Base-by-base conservation (phyloP, 495 filamentous ascomycete genomes). In the Cercophora scortea region DNA sequence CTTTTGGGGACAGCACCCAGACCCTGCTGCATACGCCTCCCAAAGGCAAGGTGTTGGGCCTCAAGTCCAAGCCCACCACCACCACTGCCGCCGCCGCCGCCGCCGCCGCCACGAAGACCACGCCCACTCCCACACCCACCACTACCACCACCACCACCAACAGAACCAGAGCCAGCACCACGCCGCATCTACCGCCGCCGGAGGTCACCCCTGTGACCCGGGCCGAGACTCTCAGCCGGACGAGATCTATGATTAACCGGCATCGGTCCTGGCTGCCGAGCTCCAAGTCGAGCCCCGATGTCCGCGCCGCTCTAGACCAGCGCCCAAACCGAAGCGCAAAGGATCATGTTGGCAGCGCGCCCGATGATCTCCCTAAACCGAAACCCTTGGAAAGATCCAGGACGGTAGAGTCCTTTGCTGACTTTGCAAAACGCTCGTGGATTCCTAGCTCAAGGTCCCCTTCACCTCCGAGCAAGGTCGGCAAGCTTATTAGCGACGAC, bases 361-460 rank as follows among this genome's bases (percentile, higher is more conserved):
- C 52, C 11, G 54, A 58, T 8, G 43, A 36, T 36, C 18, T 45
- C 10, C 32, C 39, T 16, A 54, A 19, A 42, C 55, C 52, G 8
- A 60, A 53, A 11, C 32, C 58, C 10, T 40, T 62, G 41, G 68
- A 74, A 19, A 55, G 61, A 25, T 56, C 68, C 15, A 64, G 63
- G 51, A 64, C 50, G 5, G 78, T 85, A 60, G 83, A 82, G 41
- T 79, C 84, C 32, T 76, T 89, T 60, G 79, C 81, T 52, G 82
- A 72, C 53, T 76, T 88, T 56, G 81, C 85, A 11, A 79, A 78
- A 55, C 80, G 79, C 61, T 82, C 85, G 42, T 89, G 86, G 85
- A 78, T 79, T 12, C 69, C 79, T 8, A 70, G 77, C 9, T 83
- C 82, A 34, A 72, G 79, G 43, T 83, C 84, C 6, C 80, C 82